Base-by-base conservation (phyloP, 345 rosid genomes). In the Camelina hispida region DNA sequence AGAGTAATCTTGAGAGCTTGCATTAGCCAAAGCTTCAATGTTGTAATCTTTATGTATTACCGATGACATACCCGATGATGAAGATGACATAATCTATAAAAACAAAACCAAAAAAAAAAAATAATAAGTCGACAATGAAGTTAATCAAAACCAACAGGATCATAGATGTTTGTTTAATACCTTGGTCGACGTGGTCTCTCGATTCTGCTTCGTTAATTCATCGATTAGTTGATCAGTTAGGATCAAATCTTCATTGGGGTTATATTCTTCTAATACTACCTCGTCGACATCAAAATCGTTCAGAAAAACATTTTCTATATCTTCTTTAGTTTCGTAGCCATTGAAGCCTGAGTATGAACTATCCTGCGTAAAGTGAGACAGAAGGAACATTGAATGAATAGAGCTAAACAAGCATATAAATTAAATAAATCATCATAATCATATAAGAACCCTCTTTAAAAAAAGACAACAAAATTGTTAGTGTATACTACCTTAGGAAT, bases 11-110 rank as follows among this genome's bases (percentile, higher is more conserved):
- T 75, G 62, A 51, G 10, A 51, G n/a, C 11, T 50, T 51, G 38
- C 62, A 60, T 50, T 42, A 40, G 62, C 62, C 68, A 75, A 40
- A 51, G 28, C 74, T 18, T 47, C 74, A 51, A 12, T 30, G 74
- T 20, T 75, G 38, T 42, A 60, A 75, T 60, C 68, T 18, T 51
- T 68, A 18, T 28, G 62, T 67, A 30, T 38, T 18, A 13, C 54
- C 38, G 66, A 66, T 63, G 77, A 63, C 55, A 43, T 28, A 62
- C 54, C 34, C 50, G 25, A 28, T 56, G 58, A 34, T 48, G 70
- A 44, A 55, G 65, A 55, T 54, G 52, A 20, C 37, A 58, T 0
- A 37, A 59, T 43, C 79, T 58, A 67, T 38, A 38, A 40, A 25
- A 38, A 38, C 7, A 28, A 34, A 13, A 10, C 14, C 10, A 16